phyloP scores from a whole-genome alignment of 140 eudicot genomes.

The Anethum foeniculum region DNA sequence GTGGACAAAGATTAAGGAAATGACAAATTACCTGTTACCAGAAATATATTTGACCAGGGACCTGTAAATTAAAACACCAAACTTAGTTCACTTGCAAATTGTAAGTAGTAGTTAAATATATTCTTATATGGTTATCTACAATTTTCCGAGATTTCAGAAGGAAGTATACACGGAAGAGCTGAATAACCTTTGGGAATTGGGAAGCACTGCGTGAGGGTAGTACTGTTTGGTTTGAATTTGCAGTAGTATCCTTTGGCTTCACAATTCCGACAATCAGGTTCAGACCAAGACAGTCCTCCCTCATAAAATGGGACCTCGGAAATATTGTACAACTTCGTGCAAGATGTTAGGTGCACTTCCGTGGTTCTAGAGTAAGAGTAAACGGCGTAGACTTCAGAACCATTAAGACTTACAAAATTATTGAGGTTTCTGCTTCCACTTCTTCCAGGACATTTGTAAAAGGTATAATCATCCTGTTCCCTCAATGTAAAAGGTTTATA shows the following conservation, averaged over 20 bases:
- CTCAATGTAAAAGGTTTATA: background rate
- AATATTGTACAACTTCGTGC: background rate
- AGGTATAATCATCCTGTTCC: background rate
- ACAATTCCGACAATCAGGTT: background rate
- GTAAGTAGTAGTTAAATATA: no score
- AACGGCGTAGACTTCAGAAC: background rate
- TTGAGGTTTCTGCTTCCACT: rapidly evolving
- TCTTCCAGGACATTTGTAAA: background rate
- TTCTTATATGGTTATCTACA: background rate
- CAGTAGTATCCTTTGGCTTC: background rate
- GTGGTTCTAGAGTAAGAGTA: background rate
- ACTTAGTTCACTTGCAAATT: background rate
- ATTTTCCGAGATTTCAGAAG: background rate
- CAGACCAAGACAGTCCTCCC: background rate
- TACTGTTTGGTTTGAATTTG: no score
- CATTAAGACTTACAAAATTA: background rate
- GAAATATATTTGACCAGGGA: background rate
- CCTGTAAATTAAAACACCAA: background rate
- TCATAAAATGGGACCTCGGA: background rate
- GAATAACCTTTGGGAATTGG: background rate
- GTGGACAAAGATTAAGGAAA: background rate
- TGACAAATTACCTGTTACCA: background rate
- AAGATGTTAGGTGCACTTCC: background rate
- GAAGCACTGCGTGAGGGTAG: background rate
- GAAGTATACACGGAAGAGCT: background rate